phyloP scores from a whole-genome alignment of 176 grass and related monocot species.

The Musa schizocarpa region DNA sequence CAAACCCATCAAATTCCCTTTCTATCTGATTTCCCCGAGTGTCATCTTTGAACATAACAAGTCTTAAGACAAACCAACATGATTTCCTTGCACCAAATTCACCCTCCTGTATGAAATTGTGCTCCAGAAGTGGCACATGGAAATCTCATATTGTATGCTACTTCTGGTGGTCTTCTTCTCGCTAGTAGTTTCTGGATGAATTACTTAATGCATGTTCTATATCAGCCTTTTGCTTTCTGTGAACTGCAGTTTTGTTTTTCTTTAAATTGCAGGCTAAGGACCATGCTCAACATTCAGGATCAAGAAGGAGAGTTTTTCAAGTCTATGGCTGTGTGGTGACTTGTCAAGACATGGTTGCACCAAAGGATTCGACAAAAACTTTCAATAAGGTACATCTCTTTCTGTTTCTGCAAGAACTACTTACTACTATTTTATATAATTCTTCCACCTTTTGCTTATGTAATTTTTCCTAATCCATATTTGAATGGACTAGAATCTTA shows the following conservation, averaged over 20 bases:
- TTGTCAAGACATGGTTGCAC: constrained; percentile 77
- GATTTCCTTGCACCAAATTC: neutral
- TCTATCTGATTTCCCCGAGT: too few species aligned
- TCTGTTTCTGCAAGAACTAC: neutral
- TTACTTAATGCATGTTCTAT: neutral
- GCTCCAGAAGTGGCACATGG: neutral
- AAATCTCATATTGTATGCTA: neutral
- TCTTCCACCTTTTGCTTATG: neutral
- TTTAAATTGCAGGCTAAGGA: constrained; percentile 33
- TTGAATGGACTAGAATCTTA: too few species aligned
- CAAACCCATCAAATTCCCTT: too few species aligned
- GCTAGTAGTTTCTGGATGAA: neutral
- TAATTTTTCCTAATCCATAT: neutral
- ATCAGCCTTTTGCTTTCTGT: neutral
- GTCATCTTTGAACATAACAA: too few species aligned
- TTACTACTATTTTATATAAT: neutral
- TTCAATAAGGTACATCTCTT: constrained; percentile 69
- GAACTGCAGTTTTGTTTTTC: neutral
- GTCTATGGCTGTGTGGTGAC: constrained; percentile 83
- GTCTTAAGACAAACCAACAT: neutral
- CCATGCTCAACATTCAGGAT: constrained; percentile 33
- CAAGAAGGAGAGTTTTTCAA: constrained; percentile 69
- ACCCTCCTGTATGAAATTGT: neutral
- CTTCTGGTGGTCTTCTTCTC: neutral
- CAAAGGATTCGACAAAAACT: constrained; percentile 52